Evolutionary conservation across 352 stramenopile species (phyloP).

Genomic region (Globisporangium irregulare): DNA sequence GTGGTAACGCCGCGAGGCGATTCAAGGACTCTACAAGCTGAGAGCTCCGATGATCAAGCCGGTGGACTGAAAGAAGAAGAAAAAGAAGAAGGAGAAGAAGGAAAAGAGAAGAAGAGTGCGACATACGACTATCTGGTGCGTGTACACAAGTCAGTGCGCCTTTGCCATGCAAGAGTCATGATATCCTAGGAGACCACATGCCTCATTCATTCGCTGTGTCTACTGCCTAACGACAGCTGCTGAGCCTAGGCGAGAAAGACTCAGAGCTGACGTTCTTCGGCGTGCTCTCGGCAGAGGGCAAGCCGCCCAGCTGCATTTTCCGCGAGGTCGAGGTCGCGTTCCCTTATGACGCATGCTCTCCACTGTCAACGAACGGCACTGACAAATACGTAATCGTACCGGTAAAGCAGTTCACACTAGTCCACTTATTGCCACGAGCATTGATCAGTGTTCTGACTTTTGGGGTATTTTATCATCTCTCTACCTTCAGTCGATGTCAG

Average conservation of each 20-base stretch:
- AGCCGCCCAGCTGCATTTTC: slow-evolving; percentile 51
- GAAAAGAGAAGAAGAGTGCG: background rate
- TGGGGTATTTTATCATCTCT: slow-evolving; percentile 1
- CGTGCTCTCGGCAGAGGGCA: slow-evolving; percentile 54
- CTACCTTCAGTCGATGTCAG: slow-evolving; percentile 29
- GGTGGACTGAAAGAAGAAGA: background rate
- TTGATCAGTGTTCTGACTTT: background rate
- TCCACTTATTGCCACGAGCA: background rate
- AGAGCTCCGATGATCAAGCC: background rate
- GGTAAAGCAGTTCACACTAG: slow-evolving; percentile 23
- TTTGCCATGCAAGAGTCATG: background rate
- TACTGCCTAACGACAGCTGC: slow-evolving; percentile 16
- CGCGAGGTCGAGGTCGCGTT: slow-evolving; percentile 47
- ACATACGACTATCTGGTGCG: slow-evolving; percentile 54
- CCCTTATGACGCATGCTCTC: slow-evolving; percentile 52
- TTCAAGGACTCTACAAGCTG: background rate
- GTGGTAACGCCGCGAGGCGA: background rate
- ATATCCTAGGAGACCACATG: background rate
- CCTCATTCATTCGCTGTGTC: background rate
- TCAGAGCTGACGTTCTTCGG: slow-evolving; percentile 49
- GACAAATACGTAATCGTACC: slow-evolving; percentile 61
- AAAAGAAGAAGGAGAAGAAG: background rate
- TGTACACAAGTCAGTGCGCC: background rate
- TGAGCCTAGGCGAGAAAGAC: slow-evolving; percentile 39
- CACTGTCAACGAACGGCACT: slow-evolving; percentile 37